Evolutionary conservation across 371 early-diverging fungal species (phyloP).

Genomic region (Batkoa obscura): DNA sequence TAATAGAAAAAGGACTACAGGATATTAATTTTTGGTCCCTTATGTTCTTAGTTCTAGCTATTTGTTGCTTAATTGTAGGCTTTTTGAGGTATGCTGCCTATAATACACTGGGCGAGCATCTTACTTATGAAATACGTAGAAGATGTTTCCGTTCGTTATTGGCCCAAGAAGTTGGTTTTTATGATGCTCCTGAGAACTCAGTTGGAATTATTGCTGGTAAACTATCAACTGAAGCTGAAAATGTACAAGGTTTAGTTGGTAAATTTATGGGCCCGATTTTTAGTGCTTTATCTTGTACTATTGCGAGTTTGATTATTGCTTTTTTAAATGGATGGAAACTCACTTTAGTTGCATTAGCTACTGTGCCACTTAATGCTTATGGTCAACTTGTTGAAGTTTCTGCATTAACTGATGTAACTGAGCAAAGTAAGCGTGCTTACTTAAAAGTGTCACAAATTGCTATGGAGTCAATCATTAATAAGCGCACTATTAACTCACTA

Average conservation of each 20-base stretch:
- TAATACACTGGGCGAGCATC: slow-evolving; percentile 19
- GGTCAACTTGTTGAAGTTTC: slow-evolving; percentile 18
- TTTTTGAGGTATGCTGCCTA: slow-evolving; percentile 20
- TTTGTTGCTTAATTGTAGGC: slow-evolving; percentile 25
- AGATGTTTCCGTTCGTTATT: slow-evolving; percentile 33
- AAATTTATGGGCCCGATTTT: slow-evolving; percentile 39
- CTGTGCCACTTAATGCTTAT: slow-evolving; percentile 20
- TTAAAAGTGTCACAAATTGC: slow-evolving; percentile 51
- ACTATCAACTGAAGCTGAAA: slow-evolving; percentile 62
- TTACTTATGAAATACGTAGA: slow-evolving; percentile 35
- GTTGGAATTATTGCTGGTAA: slow-evolving; percentile 67
- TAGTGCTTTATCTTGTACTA: slow-evolving; percentile 25
- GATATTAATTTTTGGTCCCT: slow-evolving; percentile 32
- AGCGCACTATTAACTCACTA: slow-evolving; percentile 69
- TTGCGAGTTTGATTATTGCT: slow-evolving; percentile 18
- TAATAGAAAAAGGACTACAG: neutral
- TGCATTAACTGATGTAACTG: slow-evolving; percentile 23
- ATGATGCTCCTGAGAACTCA: slow-evolving; percentile 61
- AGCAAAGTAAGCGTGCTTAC: slow-evolving; percentile 40
- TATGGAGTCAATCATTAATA: slow-evolving; percentile 64
- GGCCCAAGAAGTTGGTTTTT: slow-evolving; percentile 71
- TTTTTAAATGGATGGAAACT: slow-evolving; percentile 71
- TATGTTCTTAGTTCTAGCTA: slow-evolving; percentile 35
- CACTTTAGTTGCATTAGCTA: slow-evolving; percentile 46
- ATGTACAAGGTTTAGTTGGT: slow-evolving; percentile 42